A percentile compares a stretch with the other conserved stretches of the same genome.
These are phyloP conservation scores for Dendrocalamus latiflorus DNA, from an alignment of 202 grass and related monocot genomes.

Conservation along the genomic window DNA sequence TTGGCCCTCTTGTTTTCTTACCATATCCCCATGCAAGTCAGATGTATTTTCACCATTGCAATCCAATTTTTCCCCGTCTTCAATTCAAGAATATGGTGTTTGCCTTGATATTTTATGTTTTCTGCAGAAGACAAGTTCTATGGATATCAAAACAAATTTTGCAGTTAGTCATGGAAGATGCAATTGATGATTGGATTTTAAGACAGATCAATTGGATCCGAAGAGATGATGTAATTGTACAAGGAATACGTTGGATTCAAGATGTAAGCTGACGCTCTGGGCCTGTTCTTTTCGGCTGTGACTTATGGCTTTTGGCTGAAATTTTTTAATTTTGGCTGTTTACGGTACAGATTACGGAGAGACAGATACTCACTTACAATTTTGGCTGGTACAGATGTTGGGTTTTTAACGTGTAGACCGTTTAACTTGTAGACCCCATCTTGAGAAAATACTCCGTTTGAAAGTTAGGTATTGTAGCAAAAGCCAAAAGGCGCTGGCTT, in stretches of 20 bases:
- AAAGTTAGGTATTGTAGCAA: too few relatives aligned
- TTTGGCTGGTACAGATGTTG: too few relatives aligned
- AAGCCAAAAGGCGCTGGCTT: too few relatives aligned
- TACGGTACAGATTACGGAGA: too few relatives aligned
- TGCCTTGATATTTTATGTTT: constrained; percentile 12
- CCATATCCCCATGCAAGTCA: constrained; percentile 1
- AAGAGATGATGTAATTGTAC: constrained; percentile 66
- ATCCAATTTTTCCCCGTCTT: not conserved
- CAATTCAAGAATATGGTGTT: constrained; percentile 11
- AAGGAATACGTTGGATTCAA: constrained; percentile 87
- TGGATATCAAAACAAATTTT: constrained; percentile 99
- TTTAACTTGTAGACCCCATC: too few relatives aligned
- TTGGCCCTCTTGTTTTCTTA: not conserved
- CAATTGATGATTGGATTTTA: constrained; percentile 98
- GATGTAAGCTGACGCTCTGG: constrained; percentile 65
- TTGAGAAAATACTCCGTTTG: too few relatives aligned
- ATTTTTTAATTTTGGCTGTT: too few relatives aligned
- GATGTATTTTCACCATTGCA: constrained; percentile 21
- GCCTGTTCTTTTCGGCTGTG: too few relatives aligned
- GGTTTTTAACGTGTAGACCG: too few relatives aligned
- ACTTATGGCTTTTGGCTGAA: too few relatives aligned
- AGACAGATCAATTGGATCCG: constrained; percentile 89
- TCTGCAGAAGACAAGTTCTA: constrained; percentile 78
- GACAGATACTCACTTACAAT: too few relatives aligned
- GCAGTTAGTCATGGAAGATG: constrained; percentile 98